These are phyloP conservation scores for Candida ulmi DNA, from an alignment of 805 yeast species.

Conservation along the genomic window DNA sequence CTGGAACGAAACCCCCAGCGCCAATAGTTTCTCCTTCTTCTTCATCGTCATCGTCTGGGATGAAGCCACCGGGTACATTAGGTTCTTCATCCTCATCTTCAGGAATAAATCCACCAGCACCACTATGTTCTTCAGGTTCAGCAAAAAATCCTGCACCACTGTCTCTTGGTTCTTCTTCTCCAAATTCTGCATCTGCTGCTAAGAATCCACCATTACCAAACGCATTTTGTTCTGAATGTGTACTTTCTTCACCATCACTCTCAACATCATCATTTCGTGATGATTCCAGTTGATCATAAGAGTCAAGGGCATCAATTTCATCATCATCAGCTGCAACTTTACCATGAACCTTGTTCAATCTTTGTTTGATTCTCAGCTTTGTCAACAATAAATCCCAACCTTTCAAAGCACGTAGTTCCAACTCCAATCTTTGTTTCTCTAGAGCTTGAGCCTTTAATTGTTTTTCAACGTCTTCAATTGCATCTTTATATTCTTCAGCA, in stretches of 20 bases:
- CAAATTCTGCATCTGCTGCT: conserved; percentile 9
- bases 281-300: conserved; percentile 10
- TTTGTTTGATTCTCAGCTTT: conserved; percentile 35
- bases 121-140: conserved; percentile 4
- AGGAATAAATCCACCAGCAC: too few species aligned
- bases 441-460: conserved; percentile 38
- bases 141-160: conserved; percentile 24
- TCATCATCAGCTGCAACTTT: too few species aligned
- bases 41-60: background rate
- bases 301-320: conserved; percentile 10
- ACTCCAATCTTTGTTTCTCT: conserved; percentile 34
- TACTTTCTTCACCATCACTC: conserved; percentile 13
- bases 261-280: conserved; percentile 3
- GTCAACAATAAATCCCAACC: conserved; percentile 39
- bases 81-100: too few species aligned
- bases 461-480: conserved; percentile 46
- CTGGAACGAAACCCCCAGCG: too few species aligned
- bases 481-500: conserved; percentile 54
- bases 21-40: conserved; percentile 2
- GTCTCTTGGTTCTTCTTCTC: conserved; percentile 7
- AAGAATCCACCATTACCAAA: conserved; percentile 6
- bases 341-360: conserved; percentile 45
- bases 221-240: conserved; percentile 3
- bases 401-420: conserved; percentile 43
- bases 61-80: too few species aligned